Conservation (phyloP, 768 basidiomycete species). For the Trametes cubensis region DNA sequence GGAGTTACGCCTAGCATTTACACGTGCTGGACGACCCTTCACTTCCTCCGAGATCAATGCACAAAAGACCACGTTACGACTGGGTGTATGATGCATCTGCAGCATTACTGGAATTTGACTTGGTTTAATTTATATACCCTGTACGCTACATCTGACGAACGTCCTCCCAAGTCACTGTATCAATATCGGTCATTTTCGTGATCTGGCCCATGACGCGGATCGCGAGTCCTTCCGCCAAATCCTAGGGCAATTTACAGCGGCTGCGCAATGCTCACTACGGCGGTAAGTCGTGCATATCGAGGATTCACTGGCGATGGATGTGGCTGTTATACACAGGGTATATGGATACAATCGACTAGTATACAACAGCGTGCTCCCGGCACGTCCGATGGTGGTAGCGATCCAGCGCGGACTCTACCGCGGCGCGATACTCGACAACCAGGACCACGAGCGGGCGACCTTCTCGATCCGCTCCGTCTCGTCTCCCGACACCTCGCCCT, state of each 20-base stretch:
- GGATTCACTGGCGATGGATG: neutral
- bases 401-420: neutral
- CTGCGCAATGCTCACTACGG: no score
- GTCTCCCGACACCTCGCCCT: constrained; percentile 33
- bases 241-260: no score
- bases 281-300: no score
- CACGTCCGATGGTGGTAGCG: neutral
- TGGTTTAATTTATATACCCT: constrained; percentile 12
- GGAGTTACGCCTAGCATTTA: constrained; percentile 55
- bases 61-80: constrained; percentile 17
- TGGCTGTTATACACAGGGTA: neutral
- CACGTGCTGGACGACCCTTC: constrained; percentile 47
- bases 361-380: constrained; percentile 1
- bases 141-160: constrained; percentile 4
- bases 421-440: constrained; percentile 20
- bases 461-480: constrained; percentile 32
- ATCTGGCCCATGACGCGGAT: neutral
- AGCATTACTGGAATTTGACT: neutral
- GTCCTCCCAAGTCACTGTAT: constrained; percentile 13
- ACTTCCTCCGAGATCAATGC: constrained; percentile 42
- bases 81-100: constrained; percentile 3
- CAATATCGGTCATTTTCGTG: constrained; percentile 1
- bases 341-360: constrained; percentile 18
- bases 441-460: constrained; percentile 32
- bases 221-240: neutral